Evolutionary conservation across 83 land plant species (phyloP).

Genomic region (Thuja plicata): DNA sequence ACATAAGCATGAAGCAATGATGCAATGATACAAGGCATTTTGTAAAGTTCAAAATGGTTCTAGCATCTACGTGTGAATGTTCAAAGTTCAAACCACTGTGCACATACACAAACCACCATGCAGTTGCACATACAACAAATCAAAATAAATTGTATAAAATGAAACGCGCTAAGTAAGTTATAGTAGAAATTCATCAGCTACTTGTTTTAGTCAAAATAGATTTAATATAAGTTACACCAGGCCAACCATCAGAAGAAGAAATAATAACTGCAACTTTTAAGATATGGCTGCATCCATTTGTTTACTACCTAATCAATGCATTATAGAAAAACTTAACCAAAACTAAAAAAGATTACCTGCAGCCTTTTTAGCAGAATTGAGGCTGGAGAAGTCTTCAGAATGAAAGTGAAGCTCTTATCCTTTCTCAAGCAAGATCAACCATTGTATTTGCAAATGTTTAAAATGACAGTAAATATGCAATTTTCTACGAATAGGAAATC

Average conservation of each 20-base stretch:
- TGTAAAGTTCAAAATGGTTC: neutral
- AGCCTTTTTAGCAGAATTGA: slow-evolving; percentile 95
- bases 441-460: slow-evolving; percentile 2
- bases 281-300: neutral
- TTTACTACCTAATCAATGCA: neutral
- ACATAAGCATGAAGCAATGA: neutral
- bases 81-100: neutral
- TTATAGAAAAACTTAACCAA: neutral
- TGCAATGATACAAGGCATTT: neutral
- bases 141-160: neutral
- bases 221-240: neutral
- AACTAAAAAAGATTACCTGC: slow-evolving; percentile 60
- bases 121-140: neutral
- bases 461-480: neutral
- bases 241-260: neutral
- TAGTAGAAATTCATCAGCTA: neutral
- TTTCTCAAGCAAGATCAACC: slow-evolving; percentile 15
- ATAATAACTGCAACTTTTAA: neutral
- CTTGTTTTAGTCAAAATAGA: neutral
- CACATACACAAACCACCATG: neutral
- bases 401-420: slow-evolving; percentile 95
- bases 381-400: slow-evolving; percentile 97
- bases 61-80: neutral
- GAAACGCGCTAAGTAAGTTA: neutral
- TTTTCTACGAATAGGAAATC: neutral